A percentile compares a stretch with the other conserved stretches of the same genome.
phyloP scores from a whole-genome alignment of 2,329 filamentous ascomycete species.

The Blastomyces gilchristii region DNA sequence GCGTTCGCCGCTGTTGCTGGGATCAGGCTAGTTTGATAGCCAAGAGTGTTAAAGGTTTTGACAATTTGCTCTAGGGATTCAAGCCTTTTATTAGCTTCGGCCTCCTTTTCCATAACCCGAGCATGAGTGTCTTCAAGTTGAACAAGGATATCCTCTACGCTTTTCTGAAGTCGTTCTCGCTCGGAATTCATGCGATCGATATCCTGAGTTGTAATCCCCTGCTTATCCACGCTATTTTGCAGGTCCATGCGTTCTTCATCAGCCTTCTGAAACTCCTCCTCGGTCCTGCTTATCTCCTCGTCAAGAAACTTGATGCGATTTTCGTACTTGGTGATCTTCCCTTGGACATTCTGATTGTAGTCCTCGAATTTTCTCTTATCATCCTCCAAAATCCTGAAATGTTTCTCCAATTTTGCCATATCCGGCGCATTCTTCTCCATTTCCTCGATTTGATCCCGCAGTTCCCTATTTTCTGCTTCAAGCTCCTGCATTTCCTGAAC shows the following conservation, averaged over 20 bases:
- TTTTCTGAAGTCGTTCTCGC: conserved; percentile 82
- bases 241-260: conserved; percentile 72
- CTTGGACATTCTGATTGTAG: conserved; percentile 76
- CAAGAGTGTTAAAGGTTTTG: conserved; percentile 85
- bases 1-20: conserved; percentile 76
- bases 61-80: conserved; percentile 88
- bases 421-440: conserved; percentile 79
- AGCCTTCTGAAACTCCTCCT: conserved; percentile 62
- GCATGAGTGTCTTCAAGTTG: conserved; percentile 78
- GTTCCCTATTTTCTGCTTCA: conserved; percentile 70
- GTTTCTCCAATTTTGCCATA: conserved; percentile 71
- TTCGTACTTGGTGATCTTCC: conserved; percentile 82
- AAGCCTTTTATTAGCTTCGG: conserved; percentile 73
- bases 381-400: conserved; percentile 88
- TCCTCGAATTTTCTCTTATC: conserved; percentile 92
- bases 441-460: conserved; percentile 79
- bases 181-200: conserved; percentile 98
- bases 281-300: conserved; percentile 71
- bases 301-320: conserved; percentile 70
- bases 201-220: conserved; percentile 93
- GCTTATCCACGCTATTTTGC: conserved; percentile 78
- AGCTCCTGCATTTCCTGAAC: conserved; percentile 72
- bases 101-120: conserved; percentile 72
- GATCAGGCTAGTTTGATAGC: conserved; percentile 87
- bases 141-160: conserved; percentile 63